phyloP scores from a whole-genome alignment of 371 early-diverging fungal species.

The Chytridium lagenaria region DNA sequence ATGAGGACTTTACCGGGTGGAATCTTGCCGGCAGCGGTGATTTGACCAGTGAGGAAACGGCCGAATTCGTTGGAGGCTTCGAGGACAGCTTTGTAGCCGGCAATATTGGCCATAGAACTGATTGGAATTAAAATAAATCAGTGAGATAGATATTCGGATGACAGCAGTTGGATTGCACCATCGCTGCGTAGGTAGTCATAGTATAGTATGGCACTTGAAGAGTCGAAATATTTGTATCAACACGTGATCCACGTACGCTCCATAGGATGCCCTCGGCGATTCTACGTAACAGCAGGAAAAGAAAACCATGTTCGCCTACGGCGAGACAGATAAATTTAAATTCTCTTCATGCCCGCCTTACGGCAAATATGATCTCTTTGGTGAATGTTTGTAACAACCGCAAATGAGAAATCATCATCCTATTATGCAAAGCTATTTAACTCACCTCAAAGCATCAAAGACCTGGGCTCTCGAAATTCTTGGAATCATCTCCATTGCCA shows the following conservation, averaged over 20 bases:
- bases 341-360: too few species aligned
- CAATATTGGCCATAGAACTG: constrained; percentile 46
- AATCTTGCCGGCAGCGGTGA: constrained; percentile 48
- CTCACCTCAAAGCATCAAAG: constrained; percentile 38
- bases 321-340: too few species aligned
- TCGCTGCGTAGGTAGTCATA: too few species aligned
- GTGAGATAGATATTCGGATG: background rate
- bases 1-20: constrained; percentile 44
- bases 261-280: too few species aligned
- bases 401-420: background rate
- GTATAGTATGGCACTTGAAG: background rate
- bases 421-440: background rate
- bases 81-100: constrained; percentile 45
- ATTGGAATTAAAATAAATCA: background rate
- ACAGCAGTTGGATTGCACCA: too few species aligned
- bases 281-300: too few species aligned
- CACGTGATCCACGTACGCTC: too few species aligned
- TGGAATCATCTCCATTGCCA: constrained; percentile 39
- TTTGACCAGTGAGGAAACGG: constrained; percentile 43
- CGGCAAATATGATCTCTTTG: too few species aligned
- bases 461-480: constrained; percentile 41
- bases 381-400: too few species aligned
- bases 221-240: background rate
- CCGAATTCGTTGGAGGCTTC: constrained; percentile 45
- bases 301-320: too few species aligned